Evolutionary conservation across 768 basidiomycete species (phyloP).

Genomic region (Glaciozyma antarctica): DNA sequence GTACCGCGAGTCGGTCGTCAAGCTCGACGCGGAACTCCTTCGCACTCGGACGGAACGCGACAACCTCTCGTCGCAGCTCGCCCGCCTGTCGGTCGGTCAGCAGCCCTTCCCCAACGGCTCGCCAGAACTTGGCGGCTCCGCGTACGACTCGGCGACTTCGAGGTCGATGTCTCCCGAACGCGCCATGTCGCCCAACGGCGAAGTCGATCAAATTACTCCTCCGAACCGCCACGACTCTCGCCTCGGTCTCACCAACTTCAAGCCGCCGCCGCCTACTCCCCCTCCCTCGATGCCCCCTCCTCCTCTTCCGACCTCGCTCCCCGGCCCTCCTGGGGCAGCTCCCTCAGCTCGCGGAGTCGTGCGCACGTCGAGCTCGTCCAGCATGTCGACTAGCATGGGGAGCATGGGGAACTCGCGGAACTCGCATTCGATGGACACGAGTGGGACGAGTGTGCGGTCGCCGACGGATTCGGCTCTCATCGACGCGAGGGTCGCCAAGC

Average conservation of each 20-base stretch:
- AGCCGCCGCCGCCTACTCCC: conserved; percentile 77
- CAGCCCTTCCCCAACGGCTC: background rate
- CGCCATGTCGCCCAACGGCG: conserved; percentile 16
- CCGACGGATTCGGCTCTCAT: conserved; percentile 22
- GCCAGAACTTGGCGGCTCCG: background rate
- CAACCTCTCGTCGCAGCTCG: conserved; percentile 46
- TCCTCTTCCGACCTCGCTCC: conserved; percentile 35
- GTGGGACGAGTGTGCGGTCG: conserved; percentile 12
- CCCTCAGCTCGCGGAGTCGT: background rate
- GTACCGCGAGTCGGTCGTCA: conserved; percentile 60
- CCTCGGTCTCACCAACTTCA: conserved; percentile 42
- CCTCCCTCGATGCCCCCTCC: conserved; percentile 80
- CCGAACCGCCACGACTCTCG: conserved; percentile 23
- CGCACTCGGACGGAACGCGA: conserved; percentile 67
- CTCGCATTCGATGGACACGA: conserved; percentile 9
- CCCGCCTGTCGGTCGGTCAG: conserved; percentile 14
- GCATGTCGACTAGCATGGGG: conserved; percentile 15
- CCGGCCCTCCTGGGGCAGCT: conserved; percentile 6
- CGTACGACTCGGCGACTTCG: background rate
- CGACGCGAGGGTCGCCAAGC: conserved; percentile 22
- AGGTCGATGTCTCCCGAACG: conserved; percentile 1
- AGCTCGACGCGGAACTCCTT: conserved; percentile 74
- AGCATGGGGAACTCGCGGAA: background rate
- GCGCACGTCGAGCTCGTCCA: conserved; percentile 12
- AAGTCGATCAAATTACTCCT: conserved; percentile 24